phyloP scores from a whole-genome alignment of 169 alveolate species.

The Cryptosporidium xiaoi region DNA sequence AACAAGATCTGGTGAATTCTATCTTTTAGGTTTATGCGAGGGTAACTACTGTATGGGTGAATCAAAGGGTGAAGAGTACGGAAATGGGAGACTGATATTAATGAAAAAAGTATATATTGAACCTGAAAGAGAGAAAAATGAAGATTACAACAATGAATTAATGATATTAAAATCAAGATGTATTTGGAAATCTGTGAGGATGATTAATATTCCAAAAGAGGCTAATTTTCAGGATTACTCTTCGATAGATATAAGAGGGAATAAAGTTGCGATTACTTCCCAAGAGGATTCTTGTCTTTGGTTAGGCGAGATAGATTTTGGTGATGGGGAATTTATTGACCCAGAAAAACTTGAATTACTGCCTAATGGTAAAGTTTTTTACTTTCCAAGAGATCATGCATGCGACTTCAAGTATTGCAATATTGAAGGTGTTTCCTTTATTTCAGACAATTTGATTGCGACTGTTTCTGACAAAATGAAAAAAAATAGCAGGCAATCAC shows the following conservation, averaged over 20 bases:
- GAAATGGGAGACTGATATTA: conserved; percentile 71
- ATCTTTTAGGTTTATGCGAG: conserved; percentile 61
- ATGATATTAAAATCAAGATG: conserved; percentile 25
- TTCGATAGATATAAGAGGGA: conserved; percentile 66
- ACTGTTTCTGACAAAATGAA: conserved; percentile 72
- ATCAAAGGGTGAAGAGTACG: conserved; percentile 49
- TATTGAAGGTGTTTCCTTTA: conserved; percentile 71
- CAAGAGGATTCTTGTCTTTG: conserved; percentile 67
- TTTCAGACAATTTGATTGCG: conserved; percentile 62
- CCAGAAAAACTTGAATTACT: conserved; percentile 34
- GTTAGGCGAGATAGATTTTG: conserved; percentile 65
- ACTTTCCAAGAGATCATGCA: conserved; percentile 70
- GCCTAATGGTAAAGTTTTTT: conserved; percentile 26
- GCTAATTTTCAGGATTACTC: conserved; percentile 71
- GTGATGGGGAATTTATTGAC: conserved; percentile 68
- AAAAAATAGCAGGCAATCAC: conserved; percentile 62
- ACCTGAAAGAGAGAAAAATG: neutral
- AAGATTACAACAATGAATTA: neutral
- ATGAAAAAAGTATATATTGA: conserved; percentile 68
- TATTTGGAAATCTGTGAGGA: conserved; percentile 58
- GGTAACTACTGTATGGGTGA: conserved; percentile 69
- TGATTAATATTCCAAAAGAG: conserved; percentile 65
- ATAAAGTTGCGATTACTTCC: conserved; percentile 52
- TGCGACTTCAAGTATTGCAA: conserved; percentile 69
- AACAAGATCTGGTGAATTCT: conserved; percentile 56